Conservation (phyloP, 306 rosid species). For the Begonia peltatifolia region DNA sequence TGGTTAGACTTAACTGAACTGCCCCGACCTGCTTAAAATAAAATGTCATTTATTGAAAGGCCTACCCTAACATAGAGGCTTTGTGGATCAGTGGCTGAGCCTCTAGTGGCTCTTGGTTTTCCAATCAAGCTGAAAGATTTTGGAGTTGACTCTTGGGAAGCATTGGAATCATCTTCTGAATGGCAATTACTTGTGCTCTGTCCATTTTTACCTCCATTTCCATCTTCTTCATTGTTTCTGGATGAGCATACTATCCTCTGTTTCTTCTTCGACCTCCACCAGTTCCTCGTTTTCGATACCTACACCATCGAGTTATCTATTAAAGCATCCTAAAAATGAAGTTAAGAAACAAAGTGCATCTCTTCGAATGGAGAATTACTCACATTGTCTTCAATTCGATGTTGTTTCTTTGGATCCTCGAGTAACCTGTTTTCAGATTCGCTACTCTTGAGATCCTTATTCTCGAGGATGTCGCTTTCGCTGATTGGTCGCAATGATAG, state of each 20-base stretch:
- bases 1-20: no score
- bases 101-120: slow-evolving; percentile 31
- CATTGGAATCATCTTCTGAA: slow-evolving; percentile 51
- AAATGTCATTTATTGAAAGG: not conserved
- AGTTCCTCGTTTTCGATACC: slow-evolving; percentile 28
- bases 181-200: slow-evolving; percentile 32
- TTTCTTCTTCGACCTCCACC: slow-evolving; percentile 28
- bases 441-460: slow-evolving; percentile 10
- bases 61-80: slow-evolving; percentile 73
- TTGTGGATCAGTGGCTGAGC: slow-evolving; percentile 70
- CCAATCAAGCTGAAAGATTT: slow-evolving; percentile 22
- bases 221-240: slow-evolving; percentile 35
- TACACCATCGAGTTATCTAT: slow-evolving; percentile 11
- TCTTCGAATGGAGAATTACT: not conserved
- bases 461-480: slow-evolving; percentile 15
- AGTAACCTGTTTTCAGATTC: slow-evolving; percentile 8
- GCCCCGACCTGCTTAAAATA: no score
- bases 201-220: slow-evolving; percentile 19
- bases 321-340: not conserved
- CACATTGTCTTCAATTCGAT: slow-evolving; percentile 34
- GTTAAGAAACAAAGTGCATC: not conserved
- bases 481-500: slow-evolving; percentile 19
- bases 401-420: slow-evolving; percentile 32
- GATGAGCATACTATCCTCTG: slow-evolving; percentile 12
- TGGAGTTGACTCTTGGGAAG: slow-evolving; percentile 26